These are phyloP conservation scores for Hirschioporus abietinus DNA, from an alignment of 768 basidiomycete genomes.

Conservation along the genomic window DNA sequence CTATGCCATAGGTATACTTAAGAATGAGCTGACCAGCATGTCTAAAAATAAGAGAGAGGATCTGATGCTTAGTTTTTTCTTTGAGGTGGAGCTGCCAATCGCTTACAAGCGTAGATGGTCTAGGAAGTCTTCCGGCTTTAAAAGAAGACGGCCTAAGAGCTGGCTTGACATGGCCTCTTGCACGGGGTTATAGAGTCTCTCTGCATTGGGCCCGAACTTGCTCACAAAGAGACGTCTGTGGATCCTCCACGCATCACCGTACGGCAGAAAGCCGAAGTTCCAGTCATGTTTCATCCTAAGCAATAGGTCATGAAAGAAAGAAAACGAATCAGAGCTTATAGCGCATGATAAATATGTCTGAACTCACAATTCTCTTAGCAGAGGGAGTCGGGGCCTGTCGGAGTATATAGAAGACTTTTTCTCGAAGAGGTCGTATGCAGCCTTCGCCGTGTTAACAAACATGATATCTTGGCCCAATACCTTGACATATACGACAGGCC, in stretches of 20 bases:
- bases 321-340: constrained; percentile 10
- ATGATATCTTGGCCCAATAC: constrained; percentile 21
- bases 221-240: constrained; percentile 2
- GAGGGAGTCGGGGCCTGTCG: constrained; percentile 19
- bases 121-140: constrained; percentile 34
- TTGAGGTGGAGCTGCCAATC: constrained; percentile 1
- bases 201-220: not conserved
- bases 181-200: not conserved
- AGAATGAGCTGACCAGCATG: constrained; percentile 30
- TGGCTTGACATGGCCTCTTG: not conserved
- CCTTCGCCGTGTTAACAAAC: constrained; percentile 24
- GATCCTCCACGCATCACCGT: constrained; percentile 33
- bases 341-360: constrained; percentile 5
- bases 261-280: constrained; percentile 30
- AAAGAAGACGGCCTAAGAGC: constrained; percentile 19
- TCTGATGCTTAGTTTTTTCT: constrained; percentile 5
- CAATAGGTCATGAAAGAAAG: constrained; percentile 17
- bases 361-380: constrained; percentile 20
- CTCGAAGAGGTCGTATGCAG: constrained; percentile 25
- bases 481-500: constrained; percentile 22
- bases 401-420: constrained; percentile 26
- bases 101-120: constrained; percentile 31
- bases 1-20: constrained; percentile 36
- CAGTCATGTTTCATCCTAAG: constrained; percentile 27
- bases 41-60: constrained; percentile 18